Conservation (phyloP, 2,329 filamentous ascomycete species). For the Hypoxylon sp. region DNA sequence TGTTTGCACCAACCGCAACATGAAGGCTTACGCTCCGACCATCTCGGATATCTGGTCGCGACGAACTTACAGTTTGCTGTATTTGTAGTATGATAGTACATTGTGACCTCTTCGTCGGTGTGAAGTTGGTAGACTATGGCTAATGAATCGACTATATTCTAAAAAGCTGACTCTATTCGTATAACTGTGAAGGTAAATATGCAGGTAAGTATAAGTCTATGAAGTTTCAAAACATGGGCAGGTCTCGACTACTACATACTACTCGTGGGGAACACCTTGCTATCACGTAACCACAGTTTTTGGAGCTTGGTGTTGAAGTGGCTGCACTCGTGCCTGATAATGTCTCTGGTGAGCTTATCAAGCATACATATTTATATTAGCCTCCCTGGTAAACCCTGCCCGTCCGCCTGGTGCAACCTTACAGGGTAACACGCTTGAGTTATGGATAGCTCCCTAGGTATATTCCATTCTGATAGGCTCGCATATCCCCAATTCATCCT, state of each 20-base stretch:
- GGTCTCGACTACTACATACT: not conserved
- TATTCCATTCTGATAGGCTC: constrained; percentile 34
- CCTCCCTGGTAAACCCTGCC: constrained; percentile 21
- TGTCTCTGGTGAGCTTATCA: constrained; percentile 30
- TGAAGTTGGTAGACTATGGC: constrained; percentile 16
- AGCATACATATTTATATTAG: constrained; percentile 31
- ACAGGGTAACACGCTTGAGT: constrained; percentile 24
- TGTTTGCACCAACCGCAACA: constrained; percentile 25
- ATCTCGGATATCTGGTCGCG: constrained; percentile 38
- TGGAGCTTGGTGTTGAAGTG: not conserved
- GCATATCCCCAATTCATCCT: constrained; percentile 30
- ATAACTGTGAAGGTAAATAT: not conserved
- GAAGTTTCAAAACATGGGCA: not conserved
- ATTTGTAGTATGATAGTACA: constrained; percentile 54
- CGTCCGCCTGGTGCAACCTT: constrained; percentile 27
- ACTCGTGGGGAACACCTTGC: not conserved
- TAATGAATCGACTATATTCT: constrained; percentile 18
- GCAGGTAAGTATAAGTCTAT: not conserved
- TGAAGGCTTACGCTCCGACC: constrained; percentile 17
- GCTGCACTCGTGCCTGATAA: not conserved
- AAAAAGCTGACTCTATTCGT: constrained; percentile 2
- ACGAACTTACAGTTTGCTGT: constrained; percentile 39
- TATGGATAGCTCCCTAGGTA: constrained; percentile 10
- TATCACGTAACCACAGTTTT: not conserved
- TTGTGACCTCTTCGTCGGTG: constrained; percentile 22